Conservation (phyloP, 768 basidiomycete genomes). For the Chalciporus sphaerocephalus region DNA sequence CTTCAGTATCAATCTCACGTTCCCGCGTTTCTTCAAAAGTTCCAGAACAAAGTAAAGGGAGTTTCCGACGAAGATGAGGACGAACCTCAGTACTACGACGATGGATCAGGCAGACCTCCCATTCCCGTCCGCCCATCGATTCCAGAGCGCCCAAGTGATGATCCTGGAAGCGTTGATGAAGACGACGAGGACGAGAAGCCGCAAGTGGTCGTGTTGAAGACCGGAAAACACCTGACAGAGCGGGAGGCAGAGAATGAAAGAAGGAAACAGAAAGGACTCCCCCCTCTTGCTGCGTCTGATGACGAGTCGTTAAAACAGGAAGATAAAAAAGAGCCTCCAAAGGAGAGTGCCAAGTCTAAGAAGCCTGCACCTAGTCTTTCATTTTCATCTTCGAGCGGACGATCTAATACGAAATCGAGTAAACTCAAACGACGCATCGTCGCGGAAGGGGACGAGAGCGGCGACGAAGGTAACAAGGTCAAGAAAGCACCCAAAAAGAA, state of each 20-base stretch:
- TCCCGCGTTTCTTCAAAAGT: constrained; percentile 61
- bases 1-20: constrained; percentile 58
- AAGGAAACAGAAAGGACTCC: constrained; percentile 63
- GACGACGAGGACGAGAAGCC: constrained; percentile 76
- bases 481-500: constrained; percentile 48
- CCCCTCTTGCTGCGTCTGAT: constrained; percentile 44
- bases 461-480: constrained; percentile 15
- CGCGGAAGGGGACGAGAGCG: constrained; percentile 31
- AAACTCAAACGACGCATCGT: constrained; percentile 36
- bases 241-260: constrained; percentile 74
- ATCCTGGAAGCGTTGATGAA: constrained; percentile 72
- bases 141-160: constrained; percentile 60
- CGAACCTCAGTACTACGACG: constrained; percentile 54
- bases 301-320: constrained; percentile 27
- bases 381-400: constrained; percentile 36
- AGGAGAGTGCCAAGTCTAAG: constrained; percentile 23
- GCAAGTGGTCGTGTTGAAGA: constrained; percentile 82
- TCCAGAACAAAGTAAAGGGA: constrained; percentile 62
- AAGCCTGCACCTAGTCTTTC: constrained; percentile 28
- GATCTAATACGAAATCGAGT: constrained; percentile 21
- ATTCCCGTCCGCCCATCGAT: constrained; percentile 71
- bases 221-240: constrained; percentile 81
- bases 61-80: constrained; percentile 40
- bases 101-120: constrained; percentile 66
- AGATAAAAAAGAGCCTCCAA: constrained; percentile 18